Base-by-base conservation (phyloP, 106 monocot genomes). In the Dioscorea dumetorum region DNA sequence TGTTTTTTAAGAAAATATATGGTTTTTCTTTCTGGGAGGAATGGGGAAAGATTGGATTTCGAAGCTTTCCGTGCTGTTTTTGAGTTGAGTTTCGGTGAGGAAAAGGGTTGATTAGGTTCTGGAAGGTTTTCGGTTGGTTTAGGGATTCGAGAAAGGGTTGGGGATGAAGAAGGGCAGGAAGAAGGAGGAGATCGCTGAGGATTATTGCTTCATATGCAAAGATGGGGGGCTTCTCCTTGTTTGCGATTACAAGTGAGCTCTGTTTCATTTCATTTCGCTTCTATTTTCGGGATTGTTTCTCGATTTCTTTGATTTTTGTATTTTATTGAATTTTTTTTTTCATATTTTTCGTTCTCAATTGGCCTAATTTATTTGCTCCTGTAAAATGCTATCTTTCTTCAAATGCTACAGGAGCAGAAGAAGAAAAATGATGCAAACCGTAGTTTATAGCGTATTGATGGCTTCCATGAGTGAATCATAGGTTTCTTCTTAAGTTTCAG, bases 151-250 rank as follows among this genome's bases (percentile, higher is more conserved):
- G 41, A 41, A 41, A 6, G 41, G 41, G 2, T 33, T 2, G 20
- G 14, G 74, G 88, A 60, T 24, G 58, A 71, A 50, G 24, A 63
- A 28, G 16, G 59, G 16, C 13, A 33, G 6, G 49, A 67, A 70
- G 1, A 74, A 70, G 59, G 81, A 73, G n/a, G 76, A 76, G 57
- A 51, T 67, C 4, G 68, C 81, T 3, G 84, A 88, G 67, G 81
- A 88, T 34, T 76, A 63, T 49, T 88, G 88, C 76, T 88, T 88
- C 75, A 21, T 22, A 16, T 88, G 88, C 81, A 88, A 88, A 63
- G 88, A 88, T 67, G 84, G 84, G 48, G 88, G 84, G 21, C 60
- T 70, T 22, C 80, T 88, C 24, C 78, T 72, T 33, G 70, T 81
- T 14, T 88, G 88, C 64, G 84, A 88, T 60, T 79, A 64, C 75